phyloP scores from a whole-genome alignment of 2,329 filamentous ascomycete species.

The Fusarium virguliforme region DNA sequence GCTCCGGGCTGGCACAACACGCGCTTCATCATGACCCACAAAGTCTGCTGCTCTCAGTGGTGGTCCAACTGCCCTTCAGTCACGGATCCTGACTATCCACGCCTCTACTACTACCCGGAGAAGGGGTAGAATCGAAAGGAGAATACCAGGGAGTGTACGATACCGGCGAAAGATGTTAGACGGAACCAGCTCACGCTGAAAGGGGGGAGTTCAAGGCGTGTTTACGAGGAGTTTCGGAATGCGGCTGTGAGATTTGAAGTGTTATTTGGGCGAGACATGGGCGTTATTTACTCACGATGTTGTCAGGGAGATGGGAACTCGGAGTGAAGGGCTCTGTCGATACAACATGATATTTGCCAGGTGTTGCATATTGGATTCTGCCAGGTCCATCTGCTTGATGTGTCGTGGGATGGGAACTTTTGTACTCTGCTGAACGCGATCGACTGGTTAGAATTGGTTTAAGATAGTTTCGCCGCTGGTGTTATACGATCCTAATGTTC shows the following conservation, averaged over 20 bases:
- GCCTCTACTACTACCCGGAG: conserved; percentile 24
- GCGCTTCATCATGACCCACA: conserved; percentile 33
- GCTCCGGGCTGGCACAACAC: conserved; percentile 50
- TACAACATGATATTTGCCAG: not conserved
- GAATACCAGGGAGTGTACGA: conserved; percentile 24
- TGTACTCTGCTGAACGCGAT: conserved; percentile 1
- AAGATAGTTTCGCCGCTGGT: not conserved
- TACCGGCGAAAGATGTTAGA: conserved; percentile 24
- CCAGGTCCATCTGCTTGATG: not conserved
- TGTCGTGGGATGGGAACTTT: not conserved
- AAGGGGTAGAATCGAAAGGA: conserved; percentile 9
- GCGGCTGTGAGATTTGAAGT: not conserved
- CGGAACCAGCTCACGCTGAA: conserved; percentile 32
- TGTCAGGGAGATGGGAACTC: not conserved
- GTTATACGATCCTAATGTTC: not conserved
- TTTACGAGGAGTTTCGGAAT: not conserved
- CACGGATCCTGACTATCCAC: conserved; percentile 30
- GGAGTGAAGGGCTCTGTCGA: not conserved
- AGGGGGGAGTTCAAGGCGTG: not conserved
- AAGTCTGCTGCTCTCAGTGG: conserved; percentile 41
- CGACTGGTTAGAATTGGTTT: not conserved
- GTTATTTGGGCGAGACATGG: not conserved
- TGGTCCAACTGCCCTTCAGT: conserved; percentile 41
- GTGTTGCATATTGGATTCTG: not conserved
- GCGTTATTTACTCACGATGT: conserved; percentile 1